Percentiles rank a stretch among this genome's conserved stretches.
phyloP scores from a whole-genome alignment of 805 yeast species.

The Candida maesae region DNA sequence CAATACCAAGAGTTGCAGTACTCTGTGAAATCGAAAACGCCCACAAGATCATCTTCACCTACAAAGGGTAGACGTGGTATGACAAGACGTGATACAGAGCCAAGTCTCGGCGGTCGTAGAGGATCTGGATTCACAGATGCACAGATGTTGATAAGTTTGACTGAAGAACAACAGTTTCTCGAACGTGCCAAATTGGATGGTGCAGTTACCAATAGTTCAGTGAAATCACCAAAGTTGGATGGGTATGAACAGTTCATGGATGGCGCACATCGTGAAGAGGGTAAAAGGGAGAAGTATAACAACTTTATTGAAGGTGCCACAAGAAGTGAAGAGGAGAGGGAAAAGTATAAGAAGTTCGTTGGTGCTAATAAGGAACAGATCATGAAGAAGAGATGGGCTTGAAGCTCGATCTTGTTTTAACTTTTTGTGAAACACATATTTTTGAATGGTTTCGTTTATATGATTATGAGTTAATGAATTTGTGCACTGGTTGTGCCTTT shows the following conservation, averaged over 20 bases:
- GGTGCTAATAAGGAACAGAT: conserved; percentile 13
- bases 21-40: conserved; percentile 17
- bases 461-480: neutral
- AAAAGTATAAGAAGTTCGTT: conserved; percentile 18
- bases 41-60: conserved; percentile 9
- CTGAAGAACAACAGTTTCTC: conserved; percentile 18
- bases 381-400: conserved; percentile 1
- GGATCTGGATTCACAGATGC: conserved; percentile 6
- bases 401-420: neutral
- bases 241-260: conserved; percentile 24
- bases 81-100: conserved; percentile 11
- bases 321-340: conserved; percentile 16
- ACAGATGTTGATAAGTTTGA: conserved; percentile 15
- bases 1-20: conserved; percentile 19
- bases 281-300: conserved; percentile 15
- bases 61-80: conserved; percentile 1
- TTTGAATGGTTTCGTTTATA: neutral
- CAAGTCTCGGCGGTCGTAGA: conserved; percentile 1
- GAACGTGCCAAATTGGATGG: conserved; percentile 18
- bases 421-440: neutral
- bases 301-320: conserved; percentile 23
- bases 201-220: too few species aligned
- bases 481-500: too few species aligned
- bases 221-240: neutral
- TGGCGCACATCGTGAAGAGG: conserved; percentile 20